phyloP scores from a whole-genome alignment of 805 yeast species.

The Ogataea paradorogensis region DNA sequence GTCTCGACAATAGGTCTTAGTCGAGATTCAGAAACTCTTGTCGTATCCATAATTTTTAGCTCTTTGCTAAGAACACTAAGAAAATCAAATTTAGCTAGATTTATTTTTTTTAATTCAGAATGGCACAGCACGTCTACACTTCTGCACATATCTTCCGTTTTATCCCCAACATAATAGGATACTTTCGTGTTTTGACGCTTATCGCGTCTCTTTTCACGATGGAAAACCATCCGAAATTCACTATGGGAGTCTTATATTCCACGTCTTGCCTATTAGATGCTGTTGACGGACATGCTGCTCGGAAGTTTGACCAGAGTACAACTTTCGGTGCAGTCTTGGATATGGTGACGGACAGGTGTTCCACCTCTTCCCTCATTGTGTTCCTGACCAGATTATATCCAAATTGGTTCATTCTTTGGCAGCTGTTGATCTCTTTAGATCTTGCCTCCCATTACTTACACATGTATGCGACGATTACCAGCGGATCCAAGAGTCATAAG shows the following conservation, averaged over 20 bases:
- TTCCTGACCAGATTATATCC: constrained; percentile 83
- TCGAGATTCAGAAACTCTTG: constrained; percentile 1
- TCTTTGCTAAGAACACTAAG: not conserved
- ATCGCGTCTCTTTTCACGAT: constrained; percentile 75
- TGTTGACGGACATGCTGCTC: constrained; percentile 92
- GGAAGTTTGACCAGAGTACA: constrained; percentile 84
- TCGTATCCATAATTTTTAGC: constrained; percentile 1
- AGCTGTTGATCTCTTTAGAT: constrained; percentile 77
- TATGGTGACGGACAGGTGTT: constrained; percentile 98
- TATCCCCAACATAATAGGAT: constrained; percentile 92
- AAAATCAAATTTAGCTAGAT: not conserved
- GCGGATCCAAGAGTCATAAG: constrained; percentile 83
- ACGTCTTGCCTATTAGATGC: constrained; percentile 93
- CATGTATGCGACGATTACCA: constrained; percentile 88
- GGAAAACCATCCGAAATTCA: constrained; percentile 78
- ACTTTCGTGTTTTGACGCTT: constrained; percentile 78
- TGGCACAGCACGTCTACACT: constrained; percentile 12
- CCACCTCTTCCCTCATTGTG: constrained; percentile 90
- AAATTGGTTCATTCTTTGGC: constrained; percentile 65
- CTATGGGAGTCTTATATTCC: constrained; percentile 70
- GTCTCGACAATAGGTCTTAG: constrained; percentile 1
- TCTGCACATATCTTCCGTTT: constrained; percentile 58
- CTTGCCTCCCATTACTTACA: constrained; percentile 96
- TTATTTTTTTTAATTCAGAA: constrained; percentile 2
- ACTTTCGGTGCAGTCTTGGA: constrained; percentile 94